Evolutionary conservation across 2,329 filamentous ascomycete species (phyloP), one percentile per base, ranked within the genome.

Genomic region (Diaporthe amygdali): DNA sequence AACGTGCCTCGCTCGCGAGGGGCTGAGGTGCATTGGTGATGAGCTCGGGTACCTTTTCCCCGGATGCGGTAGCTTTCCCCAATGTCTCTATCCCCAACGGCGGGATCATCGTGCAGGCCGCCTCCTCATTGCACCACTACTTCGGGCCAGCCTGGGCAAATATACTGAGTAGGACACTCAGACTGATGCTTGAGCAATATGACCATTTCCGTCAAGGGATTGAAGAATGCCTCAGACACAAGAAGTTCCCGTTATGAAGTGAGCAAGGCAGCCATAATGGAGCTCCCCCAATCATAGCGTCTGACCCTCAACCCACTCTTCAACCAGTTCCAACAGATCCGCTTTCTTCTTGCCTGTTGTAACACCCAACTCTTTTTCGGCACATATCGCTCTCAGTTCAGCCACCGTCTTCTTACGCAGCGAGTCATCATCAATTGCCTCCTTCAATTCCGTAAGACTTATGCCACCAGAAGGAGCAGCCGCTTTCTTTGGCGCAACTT

Each of bases 331-430:
- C 6, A 90, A 75, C 59, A 91, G 76, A 2, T 88, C 86, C 2
- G 83, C 83, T 79, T 91, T 91, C 76, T 83, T 83, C 76, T 83
- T 83, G 0, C 89, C 89, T 9, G 82, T 77, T 0, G 83, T 83
- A 39, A 84, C 86, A 17, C 46, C 52, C 46, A 89, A 75, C 0
- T 86, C 87, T 70, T 85, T 86, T 34, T 80, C 81, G 0, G 77
- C 81, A 44, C 89, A 80, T 8, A 88, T 77, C 27, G 86, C 84
- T 72, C 84, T 88, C 41, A 91, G 78, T 67, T 87, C 85, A 0
- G 81, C 83, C 10, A 90, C 87, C 5, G 87, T 87, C 82, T 89
- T 84, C 76, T 88, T 88, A n/a, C 80, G 76, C 61, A 90, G 79
- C 10, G 81, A 83, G 2, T 83, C 87, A 15, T 83, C 81, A 20